Conservation (phyloP, 2,329 filamentous ascomycete genomes). For the Dactylonectria estremocensis region DNA sequence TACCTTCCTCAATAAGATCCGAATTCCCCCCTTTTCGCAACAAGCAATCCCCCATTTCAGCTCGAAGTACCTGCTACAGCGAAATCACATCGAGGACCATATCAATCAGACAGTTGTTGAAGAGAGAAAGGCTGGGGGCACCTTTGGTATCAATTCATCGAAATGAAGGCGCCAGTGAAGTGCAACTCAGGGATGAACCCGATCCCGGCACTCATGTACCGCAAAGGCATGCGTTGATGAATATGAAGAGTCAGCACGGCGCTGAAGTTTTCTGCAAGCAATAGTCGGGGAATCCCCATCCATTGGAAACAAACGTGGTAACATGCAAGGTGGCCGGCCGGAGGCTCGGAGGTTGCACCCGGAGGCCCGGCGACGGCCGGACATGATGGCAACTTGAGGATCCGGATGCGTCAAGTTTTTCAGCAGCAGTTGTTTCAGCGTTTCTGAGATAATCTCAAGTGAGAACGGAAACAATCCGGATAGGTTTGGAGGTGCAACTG, state of each 20-base stretch:
- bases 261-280: background rate
- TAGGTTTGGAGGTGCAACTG: background rate
- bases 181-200: background rate
- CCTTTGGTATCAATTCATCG: too few species aligned
- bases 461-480: background rate
- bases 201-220: too few species aligned
- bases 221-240: background rate
- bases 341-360: constrained; percentile 9
- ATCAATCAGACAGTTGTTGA: too few species aligned
- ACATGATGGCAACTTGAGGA: background rate
- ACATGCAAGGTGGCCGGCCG: background rate
- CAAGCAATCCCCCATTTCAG: too few species aligned
- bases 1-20: constrained; percentile 32
- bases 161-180: background rate
- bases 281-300: background rate
- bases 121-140: too few species aligned
- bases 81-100: too few species aligned
- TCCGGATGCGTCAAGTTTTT: background rate
- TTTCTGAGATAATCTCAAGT: background rate
- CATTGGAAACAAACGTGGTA: background rate
- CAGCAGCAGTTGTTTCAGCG: background rate
- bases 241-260: background rate
- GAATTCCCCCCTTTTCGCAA: constrained; percentile 10
- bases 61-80: too few species aligned
- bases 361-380: constrained; percentile 5